phyloP scores from a whole-genome alignment of 257 asterid species.

The Jacaranda mimosifolia region DNA sequence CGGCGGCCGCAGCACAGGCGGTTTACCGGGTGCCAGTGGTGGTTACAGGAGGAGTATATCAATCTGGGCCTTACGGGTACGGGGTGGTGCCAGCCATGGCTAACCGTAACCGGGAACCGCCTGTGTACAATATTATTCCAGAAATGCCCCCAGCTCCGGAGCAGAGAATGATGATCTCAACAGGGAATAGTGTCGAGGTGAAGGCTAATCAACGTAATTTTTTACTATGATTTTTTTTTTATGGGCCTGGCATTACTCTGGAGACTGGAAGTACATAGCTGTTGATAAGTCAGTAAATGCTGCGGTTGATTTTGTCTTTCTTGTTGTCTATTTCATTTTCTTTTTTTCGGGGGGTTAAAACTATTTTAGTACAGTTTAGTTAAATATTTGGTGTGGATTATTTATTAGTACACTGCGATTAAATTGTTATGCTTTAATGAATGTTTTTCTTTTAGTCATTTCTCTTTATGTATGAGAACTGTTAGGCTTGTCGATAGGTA shows the following conservation, averaged over 20 bases:
- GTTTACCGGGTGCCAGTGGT: conserved; percentile 57
- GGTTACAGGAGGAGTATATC: conserved; percentile 46
- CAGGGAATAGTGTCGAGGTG: conserved; percentile 36
- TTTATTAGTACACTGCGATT: conserved; percentile 1
- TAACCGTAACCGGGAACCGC: conserved; percentile 48
- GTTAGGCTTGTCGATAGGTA: too few species aligned
- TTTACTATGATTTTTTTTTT: conserved; percentile 6
- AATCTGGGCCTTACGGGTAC: conserved; percentile 38
- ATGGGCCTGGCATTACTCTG: neutral
- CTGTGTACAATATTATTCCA: conserved; percentile 56
- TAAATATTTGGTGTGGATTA: conserved; percentile 12
- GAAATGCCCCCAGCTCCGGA: conserved; percentile 41
- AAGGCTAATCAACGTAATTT: conserved; percentile 43
- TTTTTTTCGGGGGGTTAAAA: neutral
- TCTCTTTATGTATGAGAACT: neutral
- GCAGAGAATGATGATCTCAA: conserved; percentile 43
- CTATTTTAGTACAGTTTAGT: neutral
- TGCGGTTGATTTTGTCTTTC: conserved; percentile 13
- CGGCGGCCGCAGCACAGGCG: conserved; percentile 21
- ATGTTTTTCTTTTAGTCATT: neutral
- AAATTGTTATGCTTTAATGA: neutral
- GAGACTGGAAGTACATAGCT: conserved; percentile 24
- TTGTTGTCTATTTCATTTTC: neutral
- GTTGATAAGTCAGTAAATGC: conserved; percentile 31
- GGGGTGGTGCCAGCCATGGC: conserved; percentile 44